phyloP scores from a whole-genome alignment of 257 asterid species.

The Nicotiana undulata region DNA sequence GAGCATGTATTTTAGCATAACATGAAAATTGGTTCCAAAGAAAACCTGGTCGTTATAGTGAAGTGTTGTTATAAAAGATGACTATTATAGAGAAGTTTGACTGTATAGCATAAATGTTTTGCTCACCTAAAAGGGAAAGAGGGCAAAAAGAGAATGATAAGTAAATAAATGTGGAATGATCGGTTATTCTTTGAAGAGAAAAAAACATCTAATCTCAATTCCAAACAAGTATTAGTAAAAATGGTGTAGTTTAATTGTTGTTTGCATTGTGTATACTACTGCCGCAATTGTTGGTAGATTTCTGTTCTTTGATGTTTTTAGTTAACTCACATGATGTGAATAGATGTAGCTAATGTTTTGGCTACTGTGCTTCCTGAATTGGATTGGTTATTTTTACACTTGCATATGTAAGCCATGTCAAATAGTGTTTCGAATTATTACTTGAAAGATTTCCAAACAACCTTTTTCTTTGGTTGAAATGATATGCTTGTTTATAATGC shows the following conservation, averaged over 20 bases:
- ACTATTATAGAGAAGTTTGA: too few relatives aligned
- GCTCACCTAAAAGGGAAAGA: background rate
- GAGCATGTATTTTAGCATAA: too few relatives aligned
- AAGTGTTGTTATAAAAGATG: too few relatives aligned
- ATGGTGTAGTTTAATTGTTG: background rate
- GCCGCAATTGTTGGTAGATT: background rate
- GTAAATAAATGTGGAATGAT: background rate
- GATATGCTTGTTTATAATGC: background rate
- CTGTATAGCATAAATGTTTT: background rate
- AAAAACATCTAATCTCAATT: background rate
- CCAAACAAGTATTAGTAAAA: background rate
- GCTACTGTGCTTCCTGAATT: background rate
- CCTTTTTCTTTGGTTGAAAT: background rate
- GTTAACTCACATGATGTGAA: background rate
- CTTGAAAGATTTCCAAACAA: background rate
- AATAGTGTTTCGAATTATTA: background rate
- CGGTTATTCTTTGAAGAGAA: background rate
- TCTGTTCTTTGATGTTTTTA: background rate
- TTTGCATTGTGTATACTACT: background rate
- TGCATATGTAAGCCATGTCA: background rate
- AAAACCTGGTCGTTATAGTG: too few relatives aligned
- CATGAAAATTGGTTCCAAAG: too few relatives aligned
- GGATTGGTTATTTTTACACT: background rate
- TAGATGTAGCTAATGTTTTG: background rate
- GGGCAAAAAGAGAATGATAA: background rate